Conservation (phyloP, 805 yeast species). For the Naumovozyma castellii region DNA sequence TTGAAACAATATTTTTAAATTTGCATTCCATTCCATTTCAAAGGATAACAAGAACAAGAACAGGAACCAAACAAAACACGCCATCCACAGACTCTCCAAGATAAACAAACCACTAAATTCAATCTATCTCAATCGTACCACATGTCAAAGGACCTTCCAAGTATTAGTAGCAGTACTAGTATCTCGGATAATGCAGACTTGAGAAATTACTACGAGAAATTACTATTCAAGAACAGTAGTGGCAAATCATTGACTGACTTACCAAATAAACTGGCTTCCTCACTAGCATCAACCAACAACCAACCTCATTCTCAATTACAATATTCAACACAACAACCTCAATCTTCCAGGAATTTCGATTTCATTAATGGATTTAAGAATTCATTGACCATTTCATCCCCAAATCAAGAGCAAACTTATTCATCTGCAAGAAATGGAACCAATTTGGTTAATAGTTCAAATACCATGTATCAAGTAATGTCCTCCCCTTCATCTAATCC, state of each 20-base stretch:
- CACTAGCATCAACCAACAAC: not conserved
- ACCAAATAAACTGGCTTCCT: constrained; percentile 14
- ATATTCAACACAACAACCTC: not conserved
- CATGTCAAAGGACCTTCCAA: constrained; percentile 20
- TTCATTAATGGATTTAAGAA: constrained; percentile 21
- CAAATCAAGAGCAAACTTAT: constrained; percentile 8
- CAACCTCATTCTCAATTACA: not conserved
- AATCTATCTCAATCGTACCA: not conserved
- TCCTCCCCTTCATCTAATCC: no score
- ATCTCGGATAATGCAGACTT: constrained; percentile 25
- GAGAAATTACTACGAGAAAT: constrained; percentile 24
- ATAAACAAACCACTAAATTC: not conserved
- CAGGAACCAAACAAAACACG: not conserved
- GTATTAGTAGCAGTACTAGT: constrained; percentile 24
- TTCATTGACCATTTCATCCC: constrained; percentile 8
- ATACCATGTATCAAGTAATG: not conserved
- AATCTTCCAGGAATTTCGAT: constrained; percentile 7
- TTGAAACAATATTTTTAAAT: no score
- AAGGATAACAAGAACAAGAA: constrained; percentile 3
- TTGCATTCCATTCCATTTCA: no score
- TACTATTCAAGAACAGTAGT: constrained; percentile 24
- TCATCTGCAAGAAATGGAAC: constrained; percentile 7
- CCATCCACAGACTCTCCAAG: not conserved
- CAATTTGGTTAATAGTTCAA: not conserved
- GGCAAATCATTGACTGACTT: constrained; percentile 25